phyloP scores from a whole-genome alignment of 495 filamentous ascomycete species.

The Penicillium bialowiezense region DNA sequence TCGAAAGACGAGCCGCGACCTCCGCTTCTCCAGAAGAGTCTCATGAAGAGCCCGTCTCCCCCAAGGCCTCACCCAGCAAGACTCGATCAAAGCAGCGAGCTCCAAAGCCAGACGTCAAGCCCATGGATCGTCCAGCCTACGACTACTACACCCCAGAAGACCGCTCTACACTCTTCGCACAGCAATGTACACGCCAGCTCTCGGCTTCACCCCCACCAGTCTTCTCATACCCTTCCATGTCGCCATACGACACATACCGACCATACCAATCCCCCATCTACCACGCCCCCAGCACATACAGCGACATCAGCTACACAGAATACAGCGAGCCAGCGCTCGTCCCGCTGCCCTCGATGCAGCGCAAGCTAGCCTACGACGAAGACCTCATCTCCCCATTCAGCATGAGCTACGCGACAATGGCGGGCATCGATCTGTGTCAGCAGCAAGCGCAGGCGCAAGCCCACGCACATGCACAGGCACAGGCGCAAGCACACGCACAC shows the following conservation, averaged over 20 bases:
- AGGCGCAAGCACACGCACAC: conserved; percentile 27
- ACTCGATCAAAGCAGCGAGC: conserved; percentile 42
- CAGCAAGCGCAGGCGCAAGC: conserved; percentile 27
- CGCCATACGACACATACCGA: conserved; percentile 63
- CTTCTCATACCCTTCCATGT: conserved; percentile 69
- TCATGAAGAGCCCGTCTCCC: conserved; percentile 49
- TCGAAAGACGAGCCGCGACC: conserved; percentile 87
- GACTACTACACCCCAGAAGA: conserved; percentile 47
- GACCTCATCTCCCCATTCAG: conserved; percentile 72
- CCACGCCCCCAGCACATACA: conserved; percentile 57
- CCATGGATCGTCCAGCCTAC: conserved; percentile 33
- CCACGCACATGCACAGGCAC: conserved; percentile 15
- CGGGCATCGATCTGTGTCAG: conserved; percentile 68
- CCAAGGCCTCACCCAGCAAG: conserved; percentile 48
- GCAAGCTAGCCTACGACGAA: conserved; percentile 51
- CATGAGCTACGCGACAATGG: conserved; percentile 70
- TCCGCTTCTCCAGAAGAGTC: conserved; percentile 68
- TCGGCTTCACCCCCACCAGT: conserved; percentile 69
- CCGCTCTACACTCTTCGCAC: conserved; percentile 55
- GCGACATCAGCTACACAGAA: conserved; percentile 52
- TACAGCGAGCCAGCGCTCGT: conserved; percentile 66
- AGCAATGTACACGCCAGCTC: conserved; percentile 69
- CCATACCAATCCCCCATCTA: conserved; percentile 68
- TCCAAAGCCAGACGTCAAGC: conserved; percentile 45
- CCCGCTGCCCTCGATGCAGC: conserved; percentile 54